phyloP scores from a whole-genome alignment of 495 filamentous ascomycete species.

The Penicillium tannophilum region DNA sequence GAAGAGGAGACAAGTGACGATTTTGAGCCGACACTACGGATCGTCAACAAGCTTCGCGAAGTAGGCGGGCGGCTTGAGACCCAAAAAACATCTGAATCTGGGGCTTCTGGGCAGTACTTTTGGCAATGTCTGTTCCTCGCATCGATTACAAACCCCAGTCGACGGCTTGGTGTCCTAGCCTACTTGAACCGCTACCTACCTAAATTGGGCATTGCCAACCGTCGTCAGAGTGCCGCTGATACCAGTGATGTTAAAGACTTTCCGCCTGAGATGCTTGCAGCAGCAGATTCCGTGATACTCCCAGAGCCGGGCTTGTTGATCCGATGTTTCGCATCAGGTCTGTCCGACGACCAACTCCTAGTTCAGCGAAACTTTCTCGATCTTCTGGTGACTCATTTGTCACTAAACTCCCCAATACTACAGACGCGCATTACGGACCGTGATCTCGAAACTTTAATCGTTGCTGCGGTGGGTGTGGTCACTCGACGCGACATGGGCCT shows the following conservation, averaged over 20 bases:
- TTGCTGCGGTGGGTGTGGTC: constrained; percentile 82
- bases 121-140: constrained; percentile 98
- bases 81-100: constrained; percentile 47
- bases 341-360: constrained; percentile 86
- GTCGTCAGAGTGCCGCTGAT: constrained; percentile 35
- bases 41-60: constrained; percentile 76
- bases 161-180: constrained; percentile 83
- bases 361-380: constrained; percentile 95
- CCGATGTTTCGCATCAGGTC: constrained; percentile 84
- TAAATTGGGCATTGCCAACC: constrained; percentile 56
- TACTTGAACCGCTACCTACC: constrained; percentile 82
- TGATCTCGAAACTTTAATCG: constrained; percentile 79
- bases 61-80: constrained; percentile 58
- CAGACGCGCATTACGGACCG: constrained; percentile 67
- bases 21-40: constrained; percentile 81
- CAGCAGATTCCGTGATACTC: constrained; percentile 75
- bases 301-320: constrained; percentile 91
- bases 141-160: constrained; percentile 80
- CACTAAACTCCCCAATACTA: constrained; percentile 81
- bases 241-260: constrained; percentile 24
- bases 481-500: constrained; percentile 91
- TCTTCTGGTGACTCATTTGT: constrained; percentile 86
- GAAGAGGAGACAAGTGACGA: constrained; percentile 98
- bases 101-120: constrained; percentile 79
- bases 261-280: constrained; percentile 36